phyloP scores from a whole-genome alignment of 768 basidiomycete genomes.

The Thelephora ganbajun region DNA sequence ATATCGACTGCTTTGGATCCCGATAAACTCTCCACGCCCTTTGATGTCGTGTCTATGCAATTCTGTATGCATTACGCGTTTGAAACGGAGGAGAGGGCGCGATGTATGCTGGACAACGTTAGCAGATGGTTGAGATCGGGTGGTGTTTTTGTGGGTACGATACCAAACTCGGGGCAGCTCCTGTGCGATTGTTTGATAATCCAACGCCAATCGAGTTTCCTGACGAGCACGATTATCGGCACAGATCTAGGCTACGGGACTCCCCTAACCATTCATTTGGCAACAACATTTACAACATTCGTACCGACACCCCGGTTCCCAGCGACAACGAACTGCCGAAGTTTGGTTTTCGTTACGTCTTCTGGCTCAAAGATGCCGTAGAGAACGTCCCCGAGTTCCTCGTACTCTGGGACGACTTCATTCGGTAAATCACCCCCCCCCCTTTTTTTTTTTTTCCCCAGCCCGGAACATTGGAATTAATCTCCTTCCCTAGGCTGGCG shows the following conservation, averaged over 20 bases:
- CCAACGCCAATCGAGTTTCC: not conserved
- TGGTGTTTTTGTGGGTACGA: slow-evolving; percentile 93
- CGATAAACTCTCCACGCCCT: slow-evolving; percentile 44
- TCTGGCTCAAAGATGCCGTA: slow-evolving; percentile 89
- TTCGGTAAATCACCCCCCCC: slow-evolving; percentile 36
- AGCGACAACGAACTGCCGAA: slow-evolving; percentile 39
- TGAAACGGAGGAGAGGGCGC: slow-evolving; percentile 73
- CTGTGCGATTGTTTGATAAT: slow-evolving; percentile 41
- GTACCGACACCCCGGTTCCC: slow-evolving; percentile 37
- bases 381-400: slow-evolving; percentile 96
- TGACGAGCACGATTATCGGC: too few species aligned
- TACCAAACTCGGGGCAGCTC: slow-evolving; percentile 77
- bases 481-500: slow-evolving; percentile 48
- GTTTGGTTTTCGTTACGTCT: slow-evolving; percentile 90
- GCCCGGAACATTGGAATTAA: slow-evolving; percentile 2
- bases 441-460: too few species aligned
- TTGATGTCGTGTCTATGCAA: slow-evolving; percentile 96
- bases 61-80: slow-evolving; percentile 99
- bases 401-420: slow-evolving; percentile 92
- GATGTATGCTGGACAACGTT: slow-evolving; percentile 90
- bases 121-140: slow-evolving; percentile 64
- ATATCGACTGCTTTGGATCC: slow-evolving; percentile 58
- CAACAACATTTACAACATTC: slow-evolving; percentile 81
- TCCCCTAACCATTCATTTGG: slow-evolving; percentile 69
- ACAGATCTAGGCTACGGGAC: slow-evolving; percentile 30